These are phyloP conservation scores for Scheffersomyces illinoinensis DNA, from an alignment of 1,139 yeast species.

Conservation along the genomic window DNA sequence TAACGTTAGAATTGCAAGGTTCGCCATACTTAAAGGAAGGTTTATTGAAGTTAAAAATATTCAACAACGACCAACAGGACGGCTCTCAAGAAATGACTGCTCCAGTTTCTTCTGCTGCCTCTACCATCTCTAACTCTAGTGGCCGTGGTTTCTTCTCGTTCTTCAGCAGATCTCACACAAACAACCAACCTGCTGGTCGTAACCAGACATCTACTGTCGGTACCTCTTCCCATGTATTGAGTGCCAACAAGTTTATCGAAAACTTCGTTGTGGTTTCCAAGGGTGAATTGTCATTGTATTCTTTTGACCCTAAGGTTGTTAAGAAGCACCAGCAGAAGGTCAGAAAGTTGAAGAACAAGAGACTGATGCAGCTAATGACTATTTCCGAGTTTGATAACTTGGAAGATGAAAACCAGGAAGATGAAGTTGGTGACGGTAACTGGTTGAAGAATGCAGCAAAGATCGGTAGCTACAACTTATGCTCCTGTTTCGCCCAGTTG, in stretches of 20 bases:
- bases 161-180: slow-evolving; percentile 16
- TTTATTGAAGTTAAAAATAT: slow-evolving; percentile 51
- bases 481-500: slow-evolving; percentile 49
- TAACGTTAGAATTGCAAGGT: slow-evolving; percentile 63
- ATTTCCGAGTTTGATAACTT: slow-evolving; percentile 16
- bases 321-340: slow-evolving; percentile 41
- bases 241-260: slow-evolving; percentile 39
- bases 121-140: slow-evolving; percentile 19
- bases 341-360: slow-evolving; percentile 27
- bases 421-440: slow-evolving; percentile 61
- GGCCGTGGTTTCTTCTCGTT: slow-evolving; percentile 26
- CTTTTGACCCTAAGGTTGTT: slow-evolving; percentile 50
- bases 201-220: slow-evolving; percentile 7
- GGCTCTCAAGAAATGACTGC: slow-evolving; percentile 18
- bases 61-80: slow-evolving; percentile 44
- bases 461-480: slow-evolving; percentile 48
- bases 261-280: slow-evolving; percentile 58
- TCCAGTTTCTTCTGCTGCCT: slow-evolving; percentile 22
- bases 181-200: slow-evolving; percentile 1
- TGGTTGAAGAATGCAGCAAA: slow-evolving; percentile 60
- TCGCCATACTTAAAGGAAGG: slow-evolving; percentile 86
- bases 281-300: slow-evolving; percentile 56
- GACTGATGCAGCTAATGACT: slow-evolving; percentile 12
- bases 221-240: slow-evolving; percentile 8
- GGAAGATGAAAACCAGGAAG: slow-evolving; percentile 20